Evolutionary conservation across 2,329 filamentous ascomycete species (phyloP).

Genomic region (Botrytis hyacinthi): DNA sequence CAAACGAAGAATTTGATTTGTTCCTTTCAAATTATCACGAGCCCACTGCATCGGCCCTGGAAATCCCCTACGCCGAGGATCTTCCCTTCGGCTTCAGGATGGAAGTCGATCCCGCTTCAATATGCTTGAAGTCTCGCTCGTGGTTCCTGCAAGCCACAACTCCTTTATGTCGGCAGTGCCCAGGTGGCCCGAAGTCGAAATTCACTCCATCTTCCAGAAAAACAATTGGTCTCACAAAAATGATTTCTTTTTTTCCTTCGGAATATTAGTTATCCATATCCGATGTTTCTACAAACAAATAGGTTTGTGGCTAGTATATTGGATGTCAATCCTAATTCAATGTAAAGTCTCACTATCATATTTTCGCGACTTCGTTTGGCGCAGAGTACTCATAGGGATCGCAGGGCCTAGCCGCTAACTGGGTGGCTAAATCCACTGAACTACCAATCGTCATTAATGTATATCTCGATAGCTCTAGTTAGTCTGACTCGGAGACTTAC

Average conservation of each 20-base stretch:
- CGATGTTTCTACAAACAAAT: not conserved
- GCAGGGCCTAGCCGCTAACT: not conserved
- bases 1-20: not conserved
- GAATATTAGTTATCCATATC: not conserved
- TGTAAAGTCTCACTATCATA: not conserved
- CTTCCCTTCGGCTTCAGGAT: not conserved
- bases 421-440: not conserved
- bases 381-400: not conserved
- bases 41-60: not conserved
- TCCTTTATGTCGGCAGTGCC: not conserved
- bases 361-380: not conserved
- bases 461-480: not conserved
- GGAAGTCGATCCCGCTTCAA: not conserved
- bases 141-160: conserved; percentile 1
- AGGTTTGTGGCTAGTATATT: not conserved
- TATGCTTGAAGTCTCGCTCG: conserved; percentile 5
- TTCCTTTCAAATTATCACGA: not conserved
- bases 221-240: not conserved
- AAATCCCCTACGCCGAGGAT: not conserved
- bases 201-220: not conserved
- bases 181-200: not conserved
- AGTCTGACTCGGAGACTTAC: not conserved
- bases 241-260: not conserved
- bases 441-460: not conserved
- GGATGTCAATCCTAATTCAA: not conserved